phyloP scores from a whole-genome alignment of 73 alveolate genomes.

The Paramecium octaurelia region DNA sequence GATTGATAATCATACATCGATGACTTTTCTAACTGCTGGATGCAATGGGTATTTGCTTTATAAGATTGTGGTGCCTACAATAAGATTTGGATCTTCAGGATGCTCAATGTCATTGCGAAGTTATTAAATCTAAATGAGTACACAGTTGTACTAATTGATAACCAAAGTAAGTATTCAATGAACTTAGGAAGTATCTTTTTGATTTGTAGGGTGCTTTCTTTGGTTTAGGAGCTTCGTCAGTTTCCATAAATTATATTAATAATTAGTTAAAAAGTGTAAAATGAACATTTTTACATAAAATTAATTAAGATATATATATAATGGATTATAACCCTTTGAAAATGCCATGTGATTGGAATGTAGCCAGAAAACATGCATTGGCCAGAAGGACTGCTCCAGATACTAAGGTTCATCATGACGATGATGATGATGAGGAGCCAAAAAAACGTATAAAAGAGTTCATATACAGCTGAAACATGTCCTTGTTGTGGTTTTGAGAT shows the following conservation, averaged over 20 bases:
- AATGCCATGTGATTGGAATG: constrained; percentile 36
- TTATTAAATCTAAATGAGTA: background rate
- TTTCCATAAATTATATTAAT: background rate
- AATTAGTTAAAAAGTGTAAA: background rate
- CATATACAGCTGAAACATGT: constrained; percentile 49
- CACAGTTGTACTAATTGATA: constrained; percentile 45
- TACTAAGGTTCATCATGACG: background rate
- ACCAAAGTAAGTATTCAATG: constrained; percentile 58
- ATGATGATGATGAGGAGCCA: background rate
- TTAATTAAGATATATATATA: background rate
- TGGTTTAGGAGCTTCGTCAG: constrained; percentile 32
- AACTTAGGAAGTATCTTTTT: constrained; percentile 57
- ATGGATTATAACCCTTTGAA: constrained; percentile 18
- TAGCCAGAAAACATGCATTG: constrained; percentile 5
- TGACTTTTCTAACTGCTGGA: constrained; percentile 46
- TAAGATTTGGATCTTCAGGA: constrained; percentile 60
- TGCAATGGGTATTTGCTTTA: constrained; percentile 10
- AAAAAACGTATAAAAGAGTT: background rate
- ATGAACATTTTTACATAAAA: background rate
- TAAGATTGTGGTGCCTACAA: constrained; percentile 47
- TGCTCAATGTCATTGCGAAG: constrained; percentile 53
- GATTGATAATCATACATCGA: constrained; percentile 31
- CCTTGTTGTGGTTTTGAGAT: constrained; percentile 63
- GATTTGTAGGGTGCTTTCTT: constrained; percentile 49
- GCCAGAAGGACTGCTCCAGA: constrained; percentile 30